Percentiles rank a stretch among this genome's conserved stretches.
Conservation (phyloP, 2,329 filamentous ascomycete genomes). For the Immersiporthe knoxdaviesiana region DNA sequence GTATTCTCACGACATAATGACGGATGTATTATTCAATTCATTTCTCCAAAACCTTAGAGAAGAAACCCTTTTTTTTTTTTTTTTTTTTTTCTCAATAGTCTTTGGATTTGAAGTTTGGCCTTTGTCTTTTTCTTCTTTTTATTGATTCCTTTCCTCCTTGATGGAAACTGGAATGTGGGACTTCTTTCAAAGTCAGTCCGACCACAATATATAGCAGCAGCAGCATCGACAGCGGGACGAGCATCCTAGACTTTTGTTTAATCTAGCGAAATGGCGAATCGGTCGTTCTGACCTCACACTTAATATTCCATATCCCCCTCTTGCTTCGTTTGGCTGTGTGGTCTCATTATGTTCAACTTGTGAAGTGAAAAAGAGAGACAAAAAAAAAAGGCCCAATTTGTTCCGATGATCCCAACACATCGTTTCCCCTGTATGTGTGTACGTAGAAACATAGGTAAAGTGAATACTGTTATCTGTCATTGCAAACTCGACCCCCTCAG, state of each 20-base stretch:
- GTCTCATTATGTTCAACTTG: neutral
- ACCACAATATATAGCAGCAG: constrained; percentile 5
- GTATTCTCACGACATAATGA: constrained; percentile 29
- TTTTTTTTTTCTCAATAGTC: neutral
- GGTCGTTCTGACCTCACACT: neutral
- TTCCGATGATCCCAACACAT: neutral
- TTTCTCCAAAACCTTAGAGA: constrained; percentile 2
- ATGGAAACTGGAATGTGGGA: neutral
- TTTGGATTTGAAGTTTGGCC: neutral
- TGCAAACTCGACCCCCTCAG: too few species aligned
- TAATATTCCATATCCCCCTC: neutral
- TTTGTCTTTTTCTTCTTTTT: neutral
- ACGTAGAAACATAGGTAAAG: too few species aligned
- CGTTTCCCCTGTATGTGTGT: too few species aligned
- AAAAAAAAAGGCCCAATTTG: neutral
- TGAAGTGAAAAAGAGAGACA: neutral
- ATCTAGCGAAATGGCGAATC: constrained; percentile 21
- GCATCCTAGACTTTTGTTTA: constrained; percentile 27
- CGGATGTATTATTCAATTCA: constrained; percentile 20
- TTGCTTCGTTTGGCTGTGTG: neutral
- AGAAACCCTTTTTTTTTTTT: neutral
- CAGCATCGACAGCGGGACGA: constrained; percentile 27
- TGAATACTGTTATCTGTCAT: too few species aligned
- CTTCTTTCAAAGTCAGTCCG: neutral
- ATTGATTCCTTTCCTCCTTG: neutral